Base-by-base conservation (phyloP, 768 basidiomycete species). In the Xerocomus spinulosus region DNA sequence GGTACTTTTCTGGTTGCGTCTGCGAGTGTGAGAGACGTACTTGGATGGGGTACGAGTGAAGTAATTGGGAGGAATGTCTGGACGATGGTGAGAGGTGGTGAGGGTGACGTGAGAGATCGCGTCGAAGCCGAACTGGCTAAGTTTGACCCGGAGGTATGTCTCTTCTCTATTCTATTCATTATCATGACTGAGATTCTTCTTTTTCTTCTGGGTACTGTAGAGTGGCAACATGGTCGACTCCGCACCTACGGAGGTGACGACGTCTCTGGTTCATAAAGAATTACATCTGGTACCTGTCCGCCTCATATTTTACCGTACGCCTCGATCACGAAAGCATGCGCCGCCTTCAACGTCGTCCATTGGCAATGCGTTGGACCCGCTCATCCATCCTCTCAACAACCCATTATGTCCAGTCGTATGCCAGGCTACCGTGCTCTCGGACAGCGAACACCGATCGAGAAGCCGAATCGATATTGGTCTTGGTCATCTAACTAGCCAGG, bases 21-120 rank as follows among this genome's bases (percentile, higher is more conserved):
- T 8, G 60, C 66, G 2, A 77, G 72, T 3, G 72, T 81, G 42
- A 64, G 72, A 52, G 81, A 86, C 57, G 71, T 92, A 10, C 75
- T 92, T 4, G 88, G 84, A 9, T 85, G 79, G 77, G 67, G 70
- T 32, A 63, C 69, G 4, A 70, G 69, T 9, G 83, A 84, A 44
- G 56, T 82, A 10, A 64, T 81, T 18, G 82, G 85, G 6, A 66
- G 69, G 53, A 65, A 61, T 17, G 50, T 82, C 3, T 66, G 60
- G 53, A 68, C 68, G 28, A 63, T 80, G 40, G 54, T 76, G 12
- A 57, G 58, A 20, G 63, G 62, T 40, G 50, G 42, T 41, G 52
- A 51, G 28, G 32, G 28, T 28, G 45, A 50, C 25, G 34, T 57
- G 15, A 56, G 54, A 40, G 54, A 62, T 36, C 44, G 26, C 39